Conservation (phyloP, 192 early-diverging fungal genomes). For the Pecoramyces ruminantium region DNA sequence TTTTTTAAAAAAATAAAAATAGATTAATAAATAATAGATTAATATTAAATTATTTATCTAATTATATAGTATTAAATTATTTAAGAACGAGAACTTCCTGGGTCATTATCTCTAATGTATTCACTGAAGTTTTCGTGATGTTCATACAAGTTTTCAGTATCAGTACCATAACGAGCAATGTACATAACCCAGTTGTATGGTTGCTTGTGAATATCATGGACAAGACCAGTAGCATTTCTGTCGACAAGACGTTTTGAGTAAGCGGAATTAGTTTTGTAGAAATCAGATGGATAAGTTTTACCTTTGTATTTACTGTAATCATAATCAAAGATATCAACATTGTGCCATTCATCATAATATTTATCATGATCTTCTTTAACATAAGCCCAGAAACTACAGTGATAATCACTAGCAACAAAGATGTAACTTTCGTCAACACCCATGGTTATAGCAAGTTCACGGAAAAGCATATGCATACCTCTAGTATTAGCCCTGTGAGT, state of each 20-base stretch:
- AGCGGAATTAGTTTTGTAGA: neutral
- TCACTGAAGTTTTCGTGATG: too few species aligned
- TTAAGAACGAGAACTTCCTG: too few species aligned
- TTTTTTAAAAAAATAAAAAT: too few species aligned
- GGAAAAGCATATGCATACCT: neutral
- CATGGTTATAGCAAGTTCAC: neutral
- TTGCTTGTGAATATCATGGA: neutral
- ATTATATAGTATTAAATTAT: too few species aligned
- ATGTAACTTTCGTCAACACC: neutral
- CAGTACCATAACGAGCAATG: neutral
- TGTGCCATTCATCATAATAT: neutral
- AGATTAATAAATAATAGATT: too few species aligned
- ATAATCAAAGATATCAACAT: neutral
- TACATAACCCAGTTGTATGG: neutral
- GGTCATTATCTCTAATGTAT: too few species aligned
- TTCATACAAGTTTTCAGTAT: too few species aligned
- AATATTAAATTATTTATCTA: too few species aligned
- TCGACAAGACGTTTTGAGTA: neutral
- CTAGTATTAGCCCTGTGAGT: neutral
- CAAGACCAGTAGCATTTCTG: neutral
- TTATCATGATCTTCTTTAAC: neutral
- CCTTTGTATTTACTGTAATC: neutral
- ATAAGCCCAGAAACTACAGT: neutral
- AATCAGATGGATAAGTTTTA: neutral
- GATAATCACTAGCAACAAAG: neutral